Base-by-base conservation (phyloP, 1,284 basidiomycete species). In the Malassezia globosa region DNA sequence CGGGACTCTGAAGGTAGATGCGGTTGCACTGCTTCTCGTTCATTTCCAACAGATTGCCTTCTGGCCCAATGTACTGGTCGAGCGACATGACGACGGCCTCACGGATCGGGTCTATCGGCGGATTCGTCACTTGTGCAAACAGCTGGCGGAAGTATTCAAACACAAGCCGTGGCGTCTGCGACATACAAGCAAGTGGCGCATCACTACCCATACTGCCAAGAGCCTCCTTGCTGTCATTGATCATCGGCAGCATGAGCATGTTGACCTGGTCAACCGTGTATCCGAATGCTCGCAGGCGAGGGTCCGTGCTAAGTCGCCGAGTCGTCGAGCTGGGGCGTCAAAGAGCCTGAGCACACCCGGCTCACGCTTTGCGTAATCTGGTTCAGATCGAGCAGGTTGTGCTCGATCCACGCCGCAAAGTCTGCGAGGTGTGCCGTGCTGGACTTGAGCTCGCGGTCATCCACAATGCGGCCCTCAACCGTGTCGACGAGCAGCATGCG, bases 401-500 rank as follows among this genome's bases (percentile, higher is more conserved):
- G 58, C 60, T 69, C 66, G 51, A 69, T 45, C 66, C 66, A 69
- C 33, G 66, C 66, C 25, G 64, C 66, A 48, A 69, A 69, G 55
- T 69, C 64, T 36, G 62, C 64, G 21, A 60, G 53, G 51, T 69
- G 63, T 29, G 66, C 59, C 21, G 66, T 69, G 38, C 49, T 53
- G 43, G 63, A 51, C 63, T 69, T 69, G 43, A 69, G 64, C 63
- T 69, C 66, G 13, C 55, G 53, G 58, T 69, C 66, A 37, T 69
- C 66, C 34, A 69, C 61, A 42, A 69, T 59, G 26, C 66, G 62
- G 33, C 66, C 66, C 54, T 69, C 64, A 44, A 63, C 58, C 26
- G 66, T 69, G 61, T 69, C 66, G 42, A 69, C 66, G 26, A 69
- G 59, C 18, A 69, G 61, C 66, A 69, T 69, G 55, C 65, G 64